Percentiles rank a stretch among this genome's conserved stretches.
Conservation (phyloP, 805 yeast species). For the Schwanniomyces yamadae region DNA sequence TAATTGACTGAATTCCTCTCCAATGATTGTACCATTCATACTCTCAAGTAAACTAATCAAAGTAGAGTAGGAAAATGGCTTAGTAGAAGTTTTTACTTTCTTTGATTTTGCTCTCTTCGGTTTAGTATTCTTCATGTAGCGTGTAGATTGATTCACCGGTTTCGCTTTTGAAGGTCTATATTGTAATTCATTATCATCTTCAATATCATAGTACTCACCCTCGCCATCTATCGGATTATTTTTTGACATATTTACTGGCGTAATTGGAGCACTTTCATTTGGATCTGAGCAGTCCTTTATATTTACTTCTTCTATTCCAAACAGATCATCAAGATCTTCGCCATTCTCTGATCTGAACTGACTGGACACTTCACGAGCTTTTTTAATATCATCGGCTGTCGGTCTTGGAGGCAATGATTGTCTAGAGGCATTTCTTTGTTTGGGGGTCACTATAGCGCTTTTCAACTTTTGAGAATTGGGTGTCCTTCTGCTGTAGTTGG, state of each 20-base stretch:
- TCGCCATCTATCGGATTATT: conserved; percentile 5
- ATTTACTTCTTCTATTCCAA: neutral
- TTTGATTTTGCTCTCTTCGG: conserved; percentile 7
- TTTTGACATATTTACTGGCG: too few species aligned
- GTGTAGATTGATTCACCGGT: conserved; percentile 32
- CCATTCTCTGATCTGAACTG: conserved; percentile 8
- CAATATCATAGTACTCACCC: conserved; percentile 39
- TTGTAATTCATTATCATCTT: conserved; percentile 30
- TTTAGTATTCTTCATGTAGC: conserved; percentile 17
- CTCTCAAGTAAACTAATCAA: conserved; percentile 54
- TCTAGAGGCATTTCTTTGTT: conserved; percentile 1
- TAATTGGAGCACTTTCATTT: neutral
- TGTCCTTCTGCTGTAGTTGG: neutral
- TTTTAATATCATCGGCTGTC: conserved; percentile 19
- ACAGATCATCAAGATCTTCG: neutral
- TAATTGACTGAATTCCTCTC: conserved; percentile 70
- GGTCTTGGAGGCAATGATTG: conserved; percentile 26
- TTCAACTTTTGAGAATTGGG: neutral
- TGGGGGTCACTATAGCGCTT: neutral
- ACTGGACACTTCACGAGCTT: conserved; percentile 24
- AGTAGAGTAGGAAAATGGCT: conserved; percentile 43
- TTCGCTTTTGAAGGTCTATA: conserved; percentile 32
- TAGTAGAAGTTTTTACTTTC: conserved; percentile 10
- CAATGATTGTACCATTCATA: conserved; percentile 60
- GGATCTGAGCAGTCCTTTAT: neutral